Base-by-base conservation (phyloP, 352 stramenopile genomes). In the Stramenopiles sp. region DNA sequence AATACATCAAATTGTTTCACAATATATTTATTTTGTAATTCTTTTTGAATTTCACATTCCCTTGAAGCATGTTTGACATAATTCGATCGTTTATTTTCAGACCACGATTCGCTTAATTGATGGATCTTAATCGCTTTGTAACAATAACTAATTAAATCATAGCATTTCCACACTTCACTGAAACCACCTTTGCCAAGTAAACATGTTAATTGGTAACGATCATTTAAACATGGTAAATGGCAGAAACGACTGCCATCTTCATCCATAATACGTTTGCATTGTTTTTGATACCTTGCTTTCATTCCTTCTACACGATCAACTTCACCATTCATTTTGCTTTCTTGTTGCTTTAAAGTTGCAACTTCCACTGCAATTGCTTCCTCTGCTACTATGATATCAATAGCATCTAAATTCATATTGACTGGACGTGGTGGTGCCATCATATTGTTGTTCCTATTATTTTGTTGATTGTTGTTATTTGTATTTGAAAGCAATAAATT, bases 21-120 rank as follows among this genome's bases (percentile, higher is more conserved):
- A 53, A 97, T 91, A 33, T 90, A 88, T 53, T 87, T 85, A 83
- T 97, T 91, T 0, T 86, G 82, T 30, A 97, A 86, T 13, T 89
- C 86, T 0, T 87, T 85, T 82, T 97, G 91, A 79, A 96, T 97
- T 76, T 91, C 84, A 79, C 95, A 97, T 82, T 97, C 92, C 33
- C 92, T 84, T 20, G 90, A 92, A n/a, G 93, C 91, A 82, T 97
- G 92, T 79, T 93, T 93, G 30, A 94, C 92, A 82, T 95, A 97
- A 80, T 90, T 94, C 53, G 86, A 83, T 80, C 95, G 95, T 77
- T 93, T 93, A 38, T 84, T 83, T 79, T 96, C 91, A 30, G 82
- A 90, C 92, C 92, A 97, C 23, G 83, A 81, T 53, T 86, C 83
- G 82, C 94, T 90, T 20, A 97, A 83, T 83, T 96, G 89, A 83